These are phyloP conservation scores for Penicillium argentinense DNA, from an alignment of 495 filamentous ascomycete species.

Conservation along the genomic window DNA sequence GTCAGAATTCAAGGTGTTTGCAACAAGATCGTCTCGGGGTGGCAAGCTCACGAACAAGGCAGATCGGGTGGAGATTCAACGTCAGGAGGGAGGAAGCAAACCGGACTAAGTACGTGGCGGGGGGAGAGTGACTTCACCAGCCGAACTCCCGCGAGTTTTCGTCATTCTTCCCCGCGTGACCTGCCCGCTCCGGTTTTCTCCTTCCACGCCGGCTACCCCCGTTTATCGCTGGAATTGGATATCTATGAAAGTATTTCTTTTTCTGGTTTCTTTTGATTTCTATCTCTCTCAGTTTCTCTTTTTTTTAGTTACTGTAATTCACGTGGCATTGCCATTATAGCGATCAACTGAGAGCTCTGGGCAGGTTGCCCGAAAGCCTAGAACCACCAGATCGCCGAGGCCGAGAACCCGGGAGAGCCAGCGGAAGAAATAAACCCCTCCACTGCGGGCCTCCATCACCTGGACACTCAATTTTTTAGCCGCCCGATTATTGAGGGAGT, in stretches of 20 bases:
- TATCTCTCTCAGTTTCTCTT: not conserved
- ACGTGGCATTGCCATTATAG: not conserved
- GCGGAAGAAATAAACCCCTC: conserved; percentile 1
- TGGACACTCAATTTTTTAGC: not conserved
- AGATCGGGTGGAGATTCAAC: conserved; percentile 9
- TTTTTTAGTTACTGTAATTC: not conserved
- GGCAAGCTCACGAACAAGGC: conserved; percentile 6
- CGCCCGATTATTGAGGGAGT: not conserved
- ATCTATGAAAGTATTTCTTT: not conserved
- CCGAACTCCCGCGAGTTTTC: conserved; percentile 15
- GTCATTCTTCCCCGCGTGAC: conserved; percentile 27
- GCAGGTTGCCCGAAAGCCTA: conserved; percentile 1
- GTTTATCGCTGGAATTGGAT: not conserved
- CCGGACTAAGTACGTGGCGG: conserved; percentile 18
- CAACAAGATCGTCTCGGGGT: not conserved
- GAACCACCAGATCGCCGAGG: too few species aligned
- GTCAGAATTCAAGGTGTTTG: conserved; percentile 1
- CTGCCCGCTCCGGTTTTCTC: conserved; percentile 19
- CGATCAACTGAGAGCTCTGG: not conserved
- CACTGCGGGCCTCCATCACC: not conserved
- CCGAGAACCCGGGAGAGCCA: conserved; percentile 1
- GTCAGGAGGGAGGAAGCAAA: conserved; percentile 18
- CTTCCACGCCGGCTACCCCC: conserved; percentile 1
- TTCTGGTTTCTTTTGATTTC: not conserved
- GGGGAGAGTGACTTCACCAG: conserved; percentile 16